Evolutionary conservation across 2,329 filamentous ascomycete genomes (phyloP).

Genomic region (Diaporthe sp.): DNA sequence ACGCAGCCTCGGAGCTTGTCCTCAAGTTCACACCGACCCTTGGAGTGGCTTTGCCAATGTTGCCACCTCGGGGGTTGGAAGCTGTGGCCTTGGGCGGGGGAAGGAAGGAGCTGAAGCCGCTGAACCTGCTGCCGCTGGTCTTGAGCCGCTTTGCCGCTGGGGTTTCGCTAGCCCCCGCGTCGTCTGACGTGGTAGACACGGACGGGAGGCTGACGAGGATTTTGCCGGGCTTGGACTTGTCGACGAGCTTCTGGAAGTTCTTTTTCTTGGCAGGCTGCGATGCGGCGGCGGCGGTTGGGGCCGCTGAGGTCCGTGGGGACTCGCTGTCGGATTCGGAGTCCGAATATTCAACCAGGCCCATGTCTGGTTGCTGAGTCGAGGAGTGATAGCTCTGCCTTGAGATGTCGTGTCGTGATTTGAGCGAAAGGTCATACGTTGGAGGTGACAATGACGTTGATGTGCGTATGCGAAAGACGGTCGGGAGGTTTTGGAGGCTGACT

Average conservation of each 20-base stretch:
- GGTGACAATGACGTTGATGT: background rate
- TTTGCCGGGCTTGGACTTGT: conserved; percentile 84
- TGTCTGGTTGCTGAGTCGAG: conserved; percentile 52
- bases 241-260: conserved; percentile 83
- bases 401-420: background rate
- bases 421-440: background rate
- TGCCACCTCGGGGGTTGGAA: conserved; percentile 45
- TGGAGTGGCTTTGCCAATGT: conserved; percentile 53
- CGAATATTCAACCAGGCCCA: conserved; percentile 87
- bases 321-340: conserved; percentile 81
- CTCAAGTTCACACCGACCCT: conserved; percentile 79
- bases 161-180: conserved; percentile 58
- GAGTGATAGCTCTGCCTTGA: background rate
- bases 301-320: conserved; percentile 34
- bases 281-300: conserved; percentile 39
- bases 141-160: conserved; percentile 81
- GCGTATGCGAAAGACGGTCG: background rate
- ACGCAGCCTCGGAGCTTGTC: conserved; percentile 87
- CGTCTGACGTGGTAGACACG: conserved; percentile 55
- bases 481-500: too few relatives aligned
- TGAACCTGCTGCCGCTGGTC: conserved; percentile 74
- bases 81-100: conserved; percentile 81
- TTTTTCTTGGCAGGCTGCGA: conserved; percentile 62
- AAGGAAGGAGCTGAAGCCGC: conserved; percentile 88
- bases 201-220: conserved; percentile 85